phyloP scores from a whole-genome alignment of 257 asterid species.

The Anisodus acutangulus region DNA sequence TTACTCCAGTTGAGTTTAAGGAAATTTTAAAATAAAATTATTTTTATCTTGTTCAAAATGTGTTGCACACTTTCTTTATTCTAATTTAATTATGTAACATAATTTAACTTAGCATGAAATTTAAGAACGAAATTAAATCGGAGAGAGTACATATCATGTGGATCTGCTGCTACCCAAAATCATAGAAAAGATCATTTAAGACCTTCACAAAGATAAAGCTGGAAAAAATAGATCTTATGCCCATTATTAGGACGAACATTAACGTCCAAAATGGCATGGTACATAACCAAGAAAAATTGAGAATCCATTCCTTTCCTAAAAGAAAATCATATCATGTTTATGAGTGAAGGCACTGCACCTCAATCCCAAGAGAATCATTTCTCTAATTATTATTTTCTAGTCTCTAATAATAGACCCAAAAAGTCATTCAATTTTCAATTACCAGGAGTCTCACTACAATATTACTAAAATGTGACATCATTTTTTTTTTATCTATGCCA shows the following conservation, averaged over 20 bases:
- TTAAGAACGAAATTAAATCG: no score
- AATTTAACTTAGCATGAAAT: no score
- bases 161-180: no score
- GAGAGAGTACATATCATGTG: no score
- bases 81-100: no score
- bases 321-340: slow-evolving; percentile 20
- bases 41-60: no score
- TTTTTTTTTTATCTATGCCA: no score
- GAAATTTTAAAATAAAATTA: no score
- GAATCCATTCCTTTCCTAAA: neutral
- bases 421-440: neutral
- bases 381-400: slow-evolving; percentile 20
- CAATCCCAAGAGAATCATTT: slow-evolving; percentile 32
- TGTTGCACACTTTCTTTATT: no score
- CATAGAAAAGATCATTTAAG: neutral
- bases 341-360: neutral
- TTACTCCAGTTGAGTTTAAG: no score
- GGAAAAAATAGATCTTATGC: neutral
- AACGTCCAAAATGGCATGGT: slow-evolving; percentile 1
- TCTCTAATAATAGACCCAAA: slow-evolving; percentile 24
- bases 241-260: slow-evolving; percentile 21
- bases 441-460: neutral
- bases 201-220: neutral
- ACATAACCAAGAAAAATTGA: neutral
- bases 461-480: no score